Percentiles rank a stretch among this genome's conserved stretches.
These are phyloP conservation scores for Torulaspora maleeae DNA, from an alignment of 805 yeast genomes.

Conservation along the genomic window DNA sequence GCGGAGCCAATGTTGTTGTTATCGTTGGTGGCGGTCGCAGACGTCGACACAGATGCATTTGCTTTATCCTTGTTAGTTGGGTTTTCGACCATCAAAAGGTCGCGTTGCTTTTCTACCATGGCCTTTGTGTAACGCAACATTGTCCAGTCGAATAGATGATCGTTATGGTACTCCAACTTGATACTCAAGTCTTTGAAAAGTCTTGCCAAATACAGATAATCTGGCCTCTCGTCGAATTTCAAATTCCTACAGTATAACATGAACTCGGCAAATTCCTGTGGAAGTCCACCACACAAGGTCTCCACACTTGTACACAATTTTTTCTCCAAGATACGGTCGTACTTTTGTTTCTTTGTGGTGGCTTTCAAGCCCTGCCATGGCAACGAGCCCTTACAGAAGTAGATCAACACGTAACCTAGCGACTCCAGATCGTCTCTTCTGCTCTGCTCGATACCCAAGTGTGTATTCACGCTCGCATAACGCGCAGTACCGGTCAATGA, in stretches of 20 bases:
- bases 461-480: conserved; percentile 92
- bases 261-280: conserved; percentile 82
- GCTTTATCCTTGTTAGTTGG: conserved; percentile 6
- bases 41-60: conserved; percentile 9
- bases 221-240: conserved; percentile 95
- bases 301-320: conserved; percentile 87
- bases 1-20: conserved; percentile 6
- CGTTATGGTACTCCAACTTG: conserved; percentile 85
- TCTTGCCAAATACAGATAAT: conserved; percentile 81
- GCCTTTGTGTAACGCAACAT: conserved; percentile 42
- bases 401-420: conserved; percentile 88
- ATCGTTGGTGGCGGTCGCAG: conserved; percentile 17
- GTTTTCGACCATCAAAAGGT: conserved; percentile 14
- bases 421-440: conserved; percentile 96
- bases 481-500: conserved; percentile 97
- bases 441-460: conserved; percentile 92
- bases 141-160: conserved; percentile 96
- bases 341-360: conserved; percentile 92
- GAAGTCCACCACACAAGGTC: conserved; percentile 84
- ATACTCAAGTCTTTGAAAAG: conserved; percentile 84
- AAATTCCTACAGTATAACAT: conserved; percentile 84
- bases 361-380: conserved; percentile 99
- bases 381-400: conserved; percentile 89
- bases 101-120: conserved; percentile 34
- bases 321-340: conserved; percentile 92